Base-by-base conservation (phyloP, 2,329 filamentous ascomycete species). In the Ophioceras dolichostomum region DNA sequence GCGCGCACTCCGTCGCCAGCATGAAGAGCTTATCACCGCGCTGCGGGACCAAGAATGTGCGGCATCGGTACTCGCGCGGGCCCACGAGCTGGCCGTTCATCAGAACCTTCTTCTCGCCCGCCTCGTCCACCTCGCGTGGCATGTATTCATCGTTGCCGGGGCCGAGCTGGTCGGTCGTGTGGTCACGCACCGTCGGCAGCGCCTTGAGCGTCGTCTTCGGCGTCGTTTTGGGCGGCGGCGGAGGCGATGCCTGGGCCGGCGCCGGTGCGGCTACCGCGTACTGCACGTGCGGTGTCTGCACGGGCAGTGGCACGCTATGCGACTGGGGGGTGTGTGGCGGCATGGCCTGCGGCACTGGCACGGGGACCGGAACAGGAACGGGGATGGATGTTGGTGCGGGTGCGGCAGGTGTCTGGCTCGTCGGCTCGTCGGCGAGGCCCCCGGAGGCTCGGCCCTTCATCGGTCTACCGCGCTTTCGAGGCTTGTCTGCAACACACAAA, bases 1-100 rank as follows among this genome's bases (percentile, higher is more conserved):
- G 78, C 18, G 91, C 91, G 55, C 91, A 96, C 61, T 98, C 91
- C 13, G 91, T 98, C 26, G 91, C 91, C 37, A 98, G 75, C 91
- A 98, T 98, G 62, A 96, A 98, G 5, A 96, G 73, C 60, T 95
- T 95, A 47, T 93, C 81, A 20, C 85, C 87, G 48, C 91, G 73
- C 51, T 93, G 80, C 14, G 89, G 87, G 4, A 98, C 88, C 46
- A 84, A 76, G 57, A 98, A 98, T 1, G 89, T 96, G 45, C 88
- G 74, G 60, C 89, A 95, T 56, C 83, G 79, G 64, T 95, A 98
- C 53, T 89, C 82, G 49, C 91, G 83, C 17, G 74, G 76, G 42
- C 87, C 88, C 20, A 83, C 70, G 17, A 88, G 76, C 51, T 88
- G 79, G 29, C 91, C 91, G 49, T 87, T 85, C 17, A 70, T 58